These are phyloP conservation scores for Parathielavia appendiculata DNA, from an alignment of 495 filamentous ascomycete genomes.

Conservation along the genomic window DNA sequence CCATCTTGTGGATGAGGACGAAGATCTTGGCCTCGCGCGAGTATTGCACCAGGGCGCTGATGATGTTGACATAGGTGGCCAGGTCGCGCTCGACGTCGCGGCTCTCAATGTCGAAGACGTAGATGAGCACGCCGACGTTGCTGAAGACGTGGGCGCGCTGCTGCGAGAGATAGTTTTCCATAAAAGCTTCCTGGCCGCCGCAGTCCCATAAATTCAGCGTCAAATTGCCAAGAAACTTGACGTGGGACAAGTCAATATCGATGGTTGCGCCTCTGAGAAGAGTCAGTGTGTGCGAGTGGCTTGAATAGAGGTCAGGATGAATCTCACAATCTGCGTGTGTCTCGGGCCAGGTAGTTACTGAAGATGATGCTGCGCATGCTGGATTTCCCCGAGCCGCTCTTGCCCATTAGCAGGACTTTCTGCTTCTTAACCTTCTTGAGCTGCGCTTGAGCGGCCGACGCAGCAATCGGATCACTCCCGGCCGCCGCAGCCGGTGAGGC, in stretches of 20 bases:
- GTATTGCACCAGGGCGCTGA: conserved; percentile 77
- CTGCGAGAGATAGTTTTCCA: conserved; percentile 92
- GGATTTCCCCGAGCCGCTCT: conserved; percentile 98
- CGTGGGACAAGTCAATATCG: conserved; percentile 94
- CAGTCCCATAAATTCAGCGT: conserved; percentile 98
- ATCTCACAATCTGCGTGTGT: conserved; percentile 71
- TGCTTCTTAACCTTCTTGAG: conserved; percentile 58
- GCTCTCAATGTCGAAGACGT: conserved; percentile 97
- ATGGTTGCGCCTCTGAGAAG: conserved; percentile 75
- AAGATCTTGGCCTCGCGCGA: conserved; percentile 81
- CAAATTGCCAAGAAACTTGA: conserved; percentile 95
- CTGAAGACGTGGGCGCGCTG: conserved; percentile 95
- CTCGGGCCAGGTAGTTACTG: conserved; percentile 94
- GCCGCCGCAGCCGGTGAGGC: conserved; percentile 6
- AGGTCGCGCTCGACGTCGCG: conserved; percentile 88
- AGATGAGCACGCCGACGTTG: conserved; percentile 94
- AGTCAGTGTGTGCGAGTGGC: neutral
- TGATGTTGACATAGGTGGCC: conserved; percentile 79
- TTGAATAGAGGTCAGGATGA: neutral
- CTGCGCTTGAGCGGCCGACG: conserved; percentile 25
- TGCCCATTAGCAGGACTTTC: conserved; percentile 68
- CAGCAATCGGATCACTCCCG: neutral
- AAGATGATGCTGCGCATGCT: conserved; percentile 98
- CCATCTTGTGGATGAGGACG: conserved; percentile 96
- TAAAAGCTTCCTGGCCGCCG: conserved; percentile 96